These are phyloP conservation scores for Platanus orientalis DNA, from an alignment of 164 flowering plant genomes.

Conservation along the genomic window DNA sequence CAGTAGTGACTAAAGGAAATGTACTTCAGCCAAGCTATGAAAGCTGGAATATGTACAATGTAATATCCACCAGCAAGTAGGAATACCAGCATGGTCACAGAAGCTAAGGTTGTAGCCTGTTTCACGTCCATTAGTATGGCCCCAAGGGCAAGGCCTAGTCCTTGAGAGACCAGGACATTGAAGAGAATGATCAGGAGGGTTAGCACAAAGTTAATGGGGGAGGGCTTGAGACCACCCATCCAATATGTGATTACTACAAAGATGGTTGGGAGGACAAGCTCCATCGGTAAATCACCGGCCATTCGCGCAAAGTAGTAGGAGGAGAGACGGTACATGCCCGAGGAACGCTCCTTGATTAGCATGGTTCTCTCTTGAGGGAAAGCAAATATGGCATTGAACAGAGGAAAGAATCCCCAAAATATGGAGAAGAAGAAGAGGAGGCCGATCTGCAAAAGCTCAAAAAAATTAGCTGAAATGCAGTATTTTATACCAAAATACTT, in stretches of 20 bases:
- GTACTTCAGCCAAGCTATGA: constrained; percentile 83
- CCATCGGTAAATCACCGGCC: constrained; percentile 88
- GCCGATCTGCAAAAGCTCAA: constrained; percentile 50
- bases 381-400: constrained; percentile 76
- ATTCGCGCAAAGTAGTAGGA: constrained; percentile 76
- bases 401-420: constrained; percentile 95
- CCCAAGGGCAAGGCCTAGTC: constrained; percentile 83
- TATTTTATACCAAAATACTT: too few relatives aligned
- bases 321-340: constrained; percentile 88
- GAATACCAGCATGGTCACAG: constrained; percentile 81
- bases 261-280: constrained; percentile 77
- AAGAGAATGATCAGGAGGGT: constrained; percentile 62
- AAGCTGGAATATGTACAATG: constrained; percentile 68
- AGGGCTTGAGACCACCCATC: constrained; percentile 89
- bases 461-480: background rate
- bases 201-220: constrained; percentile 36
- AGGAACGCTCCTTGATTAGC: constrained; percentile 70
- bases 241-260: constrained; percentile 64
- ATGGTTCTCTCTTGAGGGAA: constrained; percentile 87
- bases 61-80: constrained; percentile 88
- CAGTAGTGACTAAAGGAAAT: constrained; percentile 77
- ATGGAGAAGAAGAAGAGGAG: constrained; percentile 88
- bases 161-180: constrained; percentile 84
- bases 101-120: constrained; percentile 69
- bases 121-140: constrained; percentile 88